Conservation (phyloP, 2,329 filamentous ascomycete genomes). For the Aspergillus melleus region DNA sequence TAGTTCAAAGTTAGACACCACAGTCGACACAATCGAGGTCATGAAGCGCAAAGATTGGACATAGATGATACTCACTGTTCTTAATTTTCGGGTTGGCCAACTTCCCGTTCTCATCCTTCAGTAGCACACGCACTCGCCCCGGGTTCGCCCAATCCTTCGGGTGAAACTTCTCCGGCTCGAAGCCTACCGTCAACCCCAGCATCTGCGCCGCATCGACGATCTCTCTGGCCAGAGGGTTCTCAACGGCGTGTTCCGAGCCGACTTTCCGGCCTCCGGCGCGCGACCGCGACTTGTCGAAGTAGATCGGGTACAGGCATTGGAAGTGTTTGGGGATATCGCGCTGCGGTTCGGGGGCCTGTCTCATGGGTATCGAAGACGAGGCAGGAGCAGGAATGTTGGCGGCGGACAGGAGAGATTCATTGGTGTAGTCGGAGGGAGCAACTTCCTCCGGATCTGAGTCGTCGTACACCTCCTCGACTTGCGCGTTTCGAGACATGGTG, state of each 20-base stretch:
- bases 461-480: conserved; percentile 90
- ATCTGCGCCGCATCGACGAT: conserved; percentile 81
- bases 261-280: conserved; percentile 83
- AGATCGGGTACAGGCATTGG: conserved; percentile 91
- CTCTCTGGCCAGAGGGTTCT: conserved; percentile 83
- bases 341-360: conserved; percentile 44
- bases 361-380: conserved; percentile 27
- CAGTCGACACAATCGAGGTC: background rate
- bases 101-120: conserved; percentile 59
- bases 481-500: conserved; percentile 74
- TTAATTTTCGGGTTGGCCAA: conserved; percentile 55
- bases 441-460: conserved; percentile 89
- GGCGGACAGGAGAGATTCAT: conserved; percentile 42
- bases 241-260: conserved; percentile 67
- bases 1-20: conserved; percentile 11
- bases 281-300: conserved; percentile 72
- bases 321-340: conserved; percentile 68
- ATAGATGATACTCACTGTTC: conserved; percentile 56
- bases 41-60: background rate
- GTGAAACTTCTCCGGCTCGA: conserved; percentile 90
- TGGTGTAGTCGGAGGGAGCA: conserved; percentile 68
- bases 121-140: conserved; percentile 76
- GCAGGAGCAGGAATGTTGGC: conserved; percentile 32
- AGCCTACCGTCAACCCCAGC: conserved; percentile 63
- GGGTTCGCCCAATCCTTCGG: conserved; percentile 98